phyloP scores from a whole-genome alignment of 2,329 filamentous ascomycete species.

The Ascochyta rabiei region DNA sequence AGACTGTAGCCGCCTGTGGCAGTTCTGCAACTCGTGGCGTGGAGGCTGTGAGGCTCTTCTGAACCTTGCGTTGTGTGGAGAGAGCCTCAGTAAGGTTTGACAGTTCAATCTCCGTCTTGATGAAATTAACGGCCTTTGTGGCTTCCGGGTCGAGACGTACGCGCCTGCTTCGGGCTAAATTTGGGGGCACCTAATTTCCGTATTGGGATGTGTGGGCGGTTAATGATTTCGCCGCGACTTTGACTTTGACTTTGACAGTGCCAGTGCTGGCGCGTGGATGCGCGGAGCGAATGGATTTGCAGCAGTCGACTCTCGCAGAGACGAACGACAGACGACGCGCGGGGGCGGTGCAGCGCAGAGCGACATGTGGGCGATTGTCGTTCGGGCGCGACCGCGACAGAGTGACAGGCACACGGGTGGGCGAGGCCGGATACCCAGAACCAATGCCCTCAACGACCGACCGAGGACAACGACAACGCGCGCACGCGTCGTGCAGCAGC shows the following conservation, averaged over 20 bases:
- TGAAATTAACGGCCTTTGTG: slow-evolving; percentile 40
- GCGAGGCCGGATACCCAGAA: slow-evolving; percentile 41
- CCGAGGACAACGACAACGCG: slow-evolving; percentile 45
- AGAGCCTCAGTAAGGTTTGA: slow-evolving; percentile 29
- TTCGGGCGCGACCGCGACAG: background rate
- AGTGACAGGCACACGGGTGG: slow-evolving; percentile 32
- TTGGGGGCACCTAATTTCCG: slow-evolving; percentile 36
- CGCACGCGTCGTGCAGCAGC: slow-evolving; percentile 37
- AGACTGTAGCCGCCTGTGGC: slow-evolving; percentile 1
- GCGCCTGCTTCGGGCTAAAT: slow-evolving; percentile 38
- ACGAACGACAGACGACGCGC: slow-evolving; percentile 12
- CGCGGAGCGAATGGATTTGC: slow-evolving; percentile 33
- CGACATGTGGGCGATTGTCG: slow-evolving; percentile 31
- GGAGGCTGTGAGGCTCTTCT: slow-evolving; percentile 13
- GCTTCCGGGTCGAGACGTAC: slow-evolving; percentile 25
- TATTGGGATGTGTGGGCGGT: slow-evolving; percentile 33
- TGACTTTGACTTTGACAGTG: slow-evolving; percentile 34
- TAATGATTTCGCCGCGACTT: slow-evolving; percentile 27
- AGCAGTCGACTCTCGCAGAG: slow-evolving; percentile 4
- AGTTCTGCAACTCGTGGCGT: background rate
- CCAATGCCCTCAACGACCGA: slow-evolving; percentile 9
- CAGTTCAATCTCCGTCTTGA: slow-evolving; percentile 22
- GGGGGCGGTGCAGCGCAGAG: slow-evolving; percentile 22
- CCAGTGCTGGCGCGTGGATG: slow-evolving; percentile 39
- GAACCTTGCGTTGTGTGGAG: slow-evolving; percentile 10